Base-by-base conservation (phyloP, 129 eudicot genomes). In the Scalesia atractyloides region DNA sequence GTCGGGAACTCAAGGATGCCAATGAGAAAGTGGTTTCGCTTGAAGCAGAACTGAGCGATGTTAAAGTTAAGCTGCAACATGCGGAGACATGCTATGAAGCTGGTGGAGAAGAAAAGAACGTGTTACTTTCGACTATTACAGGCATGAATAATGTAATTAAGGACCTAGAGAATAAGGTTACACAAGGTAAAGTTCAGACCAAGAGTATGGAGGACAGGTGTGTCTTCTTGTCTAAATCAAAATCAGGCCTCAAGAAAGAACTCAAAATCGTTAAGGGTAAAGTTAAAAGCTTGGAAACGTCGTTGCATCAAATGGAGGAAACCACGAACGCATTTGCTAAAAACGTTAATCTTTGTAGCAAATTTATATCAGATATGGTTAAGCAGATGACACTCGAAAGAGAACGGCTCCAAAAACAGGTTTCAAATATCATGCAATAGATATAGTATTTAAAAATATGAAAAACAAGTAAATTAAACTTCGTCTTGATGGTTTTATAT, bases 391-490 rank as follows among this genome's bases (percentile, higher is more conserved):
- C 96, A 66, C 74, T 81, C 48, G 97, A 90, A 80, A 88, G 99
- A 84, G 94, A 95, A 65, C 96, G 91, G 73, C 94, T 95, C 11
- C 94, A 85, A 51, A 90, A 90, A 64, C 96, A 90, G 99, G 99
- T 94, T 76, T 52, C 26, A 9, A 6, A 14, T 75, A 22, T 76
- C 16, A 57, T 46, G 66, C 69, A 24, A 26, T 11, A 67, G 73
- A 56, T 14, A 15, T 66, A 58, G 15, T 6, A 24, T 59, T 19
- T 9, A 47, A 33, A 34, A 34, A 10, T 10, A 10, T 17, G 8
- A 53, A 53, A 16, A 18, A 51, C 0, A n/a, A 2, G 7, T 8
- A 17, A 2, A 18, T 14, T 41, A 14, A 1, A 7, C 44, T 70
- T 51, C 52, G 43, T 39, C 18, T 78, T 52, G 53, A 61, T 71